Conservation (phyloP, 2,329 filamentous ascomycete genomes). For the Thelonectria olida region DNA sequence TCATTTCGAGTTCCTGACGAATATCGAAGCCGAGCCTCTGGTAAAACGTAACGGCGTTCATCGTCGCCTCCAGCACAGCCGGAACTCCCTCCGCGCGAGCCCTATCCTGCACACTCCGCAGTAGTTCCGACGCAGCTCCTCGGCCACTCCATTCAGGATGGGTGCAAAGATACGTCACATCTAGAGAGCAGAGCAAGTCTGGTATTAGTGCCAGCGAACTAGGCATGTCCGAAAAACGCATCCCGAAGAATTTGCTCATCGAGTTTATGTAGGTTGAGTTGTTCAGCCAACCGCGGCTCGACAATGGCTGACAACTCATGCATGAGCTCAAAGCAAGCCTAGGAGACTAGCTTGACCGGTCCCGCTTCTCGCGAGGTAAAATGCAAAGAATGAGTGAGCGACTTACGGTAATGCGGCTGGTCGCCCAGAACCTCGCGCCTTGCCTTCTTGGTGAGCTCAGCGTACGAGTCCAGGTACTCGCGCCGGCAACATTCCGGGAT, state of each 20-base stretch:
- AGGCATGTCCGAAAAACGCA: not conserved
- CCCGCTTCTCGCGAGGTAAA: conserved; percentile 3
- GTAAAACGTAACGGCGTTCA: conserved; percentile 50
- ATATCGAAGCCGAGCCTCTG: conserved; percentile 48
- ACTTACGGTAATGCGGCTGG: conserved; percentile 50
- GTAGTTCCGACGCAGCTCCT: conserved; percentile 48
- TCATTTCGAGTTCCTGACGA: conserved; percentile 46
- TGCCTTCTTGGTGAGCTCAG: conserved; percentile 41
- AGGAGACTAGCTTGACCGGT: conserved; percentile 4
- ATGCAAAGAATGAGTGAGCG: conserved; percentile 8
- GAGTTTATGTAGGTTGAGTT: conserved; percentile 10
- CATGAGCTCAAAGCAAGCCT: conserved; percentile 9
- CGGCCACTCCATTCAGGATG: conserved; percentile 46
- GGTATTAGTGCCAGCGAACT: conserved; percentile 21
- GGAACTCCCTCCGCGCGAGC: conserved; percentile 45
- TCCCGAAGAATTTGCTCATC: conserved; percentile 11
- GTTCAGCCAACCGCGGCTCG: conserved; percentile 4
- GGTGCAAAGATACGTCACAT: conserved; percentile 52
- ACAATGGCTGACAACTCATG: conserved; percentile 15
- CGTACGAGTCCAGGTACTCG: conserved; percentile 48
- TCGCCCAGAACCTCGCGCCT: conserved; percentile 44
- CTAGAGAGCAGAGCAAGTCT: conserved; percentile 29
- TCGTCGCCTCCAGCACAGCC: conserved; percentile 51
- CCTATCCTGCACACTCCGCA: conserved; percentile 44
- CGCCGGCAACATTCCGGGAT: conserved; percentile 43